phyloP scores from a whole-genome alignment of 768 basidiomycete genomes.

The Rhodotorula toruloides region DNA sequence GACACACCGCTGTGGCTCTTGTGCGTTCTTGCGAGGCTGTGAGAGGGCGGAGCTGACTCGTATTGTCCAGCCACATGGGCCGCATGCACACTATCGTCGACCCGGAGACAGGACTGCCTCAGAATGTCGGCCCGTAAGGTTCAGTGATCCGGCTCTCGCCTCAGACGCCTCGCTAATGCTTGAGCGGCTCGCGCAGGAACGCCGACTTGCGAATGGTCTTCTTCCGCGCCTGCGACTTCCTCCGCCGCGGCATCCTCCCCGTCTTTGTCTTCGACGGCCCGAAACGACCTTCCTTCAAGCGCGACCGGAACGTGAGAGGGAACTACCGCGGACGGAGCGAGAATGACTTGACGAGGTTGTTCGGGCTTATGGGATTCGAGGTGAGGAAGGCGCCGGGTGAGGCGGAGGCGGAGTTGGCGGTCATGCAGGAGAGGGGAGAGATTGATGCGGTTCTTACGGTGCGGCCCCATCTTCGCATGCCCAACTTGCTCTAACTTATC shows the following conservation, averaged over 20 bases:
- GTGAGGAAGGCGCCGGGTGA: slow-evolving; percentile 35
- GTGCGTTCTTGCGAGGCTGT: neutral
- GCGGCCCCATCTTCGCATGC: neutral
- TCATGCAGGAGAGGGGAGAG: slow-evolving; percentile 14
- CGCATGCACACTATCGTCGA: neutral
- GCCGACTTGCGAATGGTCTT: slow-evolving; percentile 31
- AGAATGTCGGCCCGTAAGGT: neutral
- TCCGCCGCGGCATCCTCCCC: slow-evolving; percentile 22
- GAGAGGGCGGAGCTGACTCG: too few relatives aligned
- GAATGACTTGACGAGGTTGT: slow-evolving; percentile 8
- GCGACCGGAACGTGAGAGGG: slow-evolving; percentile 5
- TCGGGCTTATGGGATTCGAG: slow-evolving; percentile 27
- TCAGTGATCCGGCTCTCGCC: neutral
- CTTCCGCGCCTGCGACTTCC: slow-evolving; percentile 24
- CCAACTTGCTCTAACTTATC: neutral
- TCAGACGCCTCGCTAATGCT: neutral
- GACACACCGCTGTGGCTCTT: slow-evolving; percentile 13
- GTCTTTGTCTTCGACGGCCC: slow-evolving; percentile 40
- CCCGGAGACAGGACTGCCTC: neutral
- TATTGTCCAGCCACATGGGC: slow-evolving; percentile 2
- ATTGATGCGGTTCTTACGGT: slow-evolving; percentile 37
- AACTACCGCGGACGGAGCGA: neutral
- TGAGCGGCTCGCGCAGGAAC: slow-evolving; percentile 4
- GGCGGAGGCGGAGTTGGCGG: slow-evolving; percentile 39
- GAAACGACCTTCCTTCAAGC: slow-evolving; percentile 20